phyloP scores from a whole-genome alignment of 495 filamentous ascomycete genomes.

The Hypoxylon intermedium region DNA sequence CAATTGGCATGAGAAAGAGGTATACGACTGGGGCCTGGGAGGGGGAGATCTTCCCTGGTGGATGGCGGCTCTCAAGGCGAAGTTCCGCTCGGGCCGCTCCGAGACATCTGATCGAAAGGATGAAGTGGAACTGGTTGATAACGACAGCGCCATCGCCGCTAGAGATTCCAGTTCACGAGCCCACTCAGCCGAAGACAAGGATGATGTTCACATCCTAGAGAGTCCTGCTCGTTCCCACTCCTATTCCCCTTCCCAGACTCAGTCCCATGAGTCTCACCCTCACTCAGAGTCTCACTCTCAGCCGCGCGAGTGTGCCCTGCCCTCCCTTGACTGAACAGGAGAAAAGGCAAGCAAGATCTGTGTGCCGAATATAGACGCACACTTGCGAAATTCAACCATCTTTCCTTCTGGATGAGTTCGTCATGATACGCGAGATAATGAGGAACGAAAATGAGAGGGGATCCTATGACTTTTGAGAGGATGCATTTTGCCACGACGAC shows the following conservation, averaged over 20 bases:
- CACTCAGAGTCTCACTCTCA: no score
- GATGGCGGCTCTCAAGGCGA: constrained; percentile 28
- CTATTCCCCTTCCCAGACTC: constrained; percentile 1
- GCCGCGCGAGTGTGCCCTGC: constrained; percentile 21
- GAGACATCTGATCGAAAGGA: constrained; percentile 32
- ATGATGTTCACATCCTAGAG: constrained; percentile 20
- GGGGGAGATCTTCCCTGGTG: constrained; percentile 45
- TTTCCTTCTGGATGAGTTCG: constrained; percentile 10
- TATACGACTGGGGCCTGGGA: constrained; percentile 70
- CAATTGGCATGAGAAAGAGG: constrained; percentile 75
- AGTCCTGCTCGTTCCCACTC: background rate
- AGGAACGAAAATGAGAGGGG: constrained; percentile 6
- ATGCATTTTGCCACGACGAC: background rate
- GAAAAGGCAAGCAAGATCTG: background rate
- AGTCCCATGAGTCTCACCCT: no score
- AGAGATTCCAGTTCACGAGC: constrained; percentile 39
- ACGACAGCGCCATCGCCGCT: constrained; percentile 39
- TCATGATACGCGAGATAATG: background rate
- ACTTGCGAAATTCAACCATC: constrained; percentile 1
- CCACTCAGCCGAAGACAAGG: constrained; percentile 40
- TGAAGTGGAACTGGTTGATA: constrained; percentile 42
- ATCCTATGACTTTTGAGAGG: no score
- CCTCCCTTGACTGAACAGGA: constrained; percentile 37
- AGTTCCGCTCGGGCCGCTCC: constrained; percentile 15
- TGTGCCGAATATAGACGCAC: background rate